Conservation (phyloP, 1,139 yeast genomes). For the Spencermartinsiella ligniputridi region DNA sequence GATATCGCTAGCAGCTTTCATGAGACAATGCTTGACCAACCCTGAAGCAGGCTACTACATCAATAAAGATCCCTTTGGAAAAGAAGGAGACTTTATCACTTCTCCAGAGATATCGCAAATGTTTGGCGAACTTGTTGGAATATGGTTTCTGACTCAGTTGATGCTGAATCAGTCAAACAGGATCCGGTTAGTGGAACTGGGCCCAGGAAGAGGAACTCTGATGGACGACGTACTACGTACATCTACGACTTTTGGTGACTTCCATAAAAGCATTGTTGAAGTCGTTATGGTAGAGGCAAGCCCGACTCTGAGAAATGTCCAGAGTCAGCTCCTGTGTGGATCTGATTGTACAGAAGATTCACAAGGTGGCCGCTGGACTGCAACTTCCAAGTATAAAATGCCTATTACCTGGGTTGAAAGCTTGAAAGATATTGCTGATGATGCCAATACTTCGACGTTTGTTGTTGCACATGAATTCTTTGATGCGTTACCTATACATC, state of each 20-base stretch:
- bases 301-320: slow-evolving; percentile 56
- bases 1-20: slow-evolving; percentile 63
- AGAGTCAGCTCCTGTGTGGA: slow-evolving; percentile 49
- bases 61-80: slow-evolving; percentile 68
- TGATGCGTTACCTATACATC: slow-evolving; percentile 79
- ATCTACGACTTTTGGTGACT: slow-evolving; percentile 27
- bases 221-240: slow-evolving; percentile 57
- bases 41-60: slow-evolving; percentile 80
- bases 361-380: slow-evolving; percentile 35
- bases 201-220: slow-evolving; percentile 83
- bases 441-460: slow-evolving; percentile 48
- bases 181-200: slow-evolving; percentile 70
- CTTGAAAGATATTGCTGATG: slow-evolving; percentile 49
- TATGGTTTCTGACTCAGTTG: slow-evolving; percentile 50
- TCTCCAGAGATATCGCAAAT: slow-evolving; percentile 86
- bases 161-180: slow-evolving; percentile 58
- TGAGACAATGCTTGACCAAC: slow-evolving; percentile 79
- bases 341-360: slow-evolving; percentile 23
- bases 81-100: slow-evolving; percentile 72
- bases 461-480: slow-evolving; percentile 82
- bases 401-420: slow-evolving; percentile 65
- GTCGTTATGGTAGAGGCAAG: slow-evolving; percentile 71
- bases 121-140: slow-evolving; percentile 81
- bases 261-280: slow-evolving; percentile 30
- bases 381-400: slow-evolving; percentile 46